Percentiles rank a stretch among this genome's conserved stretches.
These are phyloP conservation scores for Cutaneotrichosporon mucoides DNA, from an alignment of 1,284 basidiomycete species.

Conservation along the genomic window DNA sequence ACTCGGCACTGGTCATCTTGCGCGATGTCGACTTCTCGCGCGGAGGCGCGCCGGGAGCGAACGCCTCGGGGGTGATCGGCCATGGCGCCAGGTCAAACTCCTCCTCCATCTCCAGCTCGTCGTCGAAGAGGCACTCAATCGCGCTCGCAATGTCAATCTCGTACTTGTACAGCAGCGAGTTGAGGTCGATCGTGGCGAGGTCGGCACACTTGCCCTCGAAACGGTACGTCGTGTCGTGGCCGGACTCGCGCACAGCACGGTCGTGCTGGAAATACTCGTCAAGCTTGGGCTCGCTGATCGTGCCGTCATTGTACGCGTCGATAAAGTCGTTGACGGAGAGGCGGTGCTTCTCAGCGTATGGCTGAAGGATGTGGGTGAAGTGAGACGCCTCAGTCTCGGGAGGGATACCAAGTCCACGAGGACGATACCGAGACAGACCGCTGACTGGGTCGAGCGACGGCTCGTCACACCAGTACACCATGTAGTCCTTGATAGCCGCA, in stretches of 20 bases:
- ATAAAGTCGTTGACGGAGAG: slow-evolving; percentile 97
- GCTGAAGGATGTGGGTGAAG: slow-evolving; percentile 95
- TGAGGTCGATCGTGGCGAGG: slow-evolving; percentile 92
- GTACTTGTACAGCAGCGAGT: slow-evolving; percentile 80
- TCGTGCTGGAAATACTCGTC: slow-evolving; percentile 99
- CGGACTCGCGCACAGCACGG: slow-evolving; percentile 86
- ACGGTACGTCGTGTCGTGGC: slow-evolving; percentile 96
- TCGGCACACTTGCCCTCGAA: slow-evolving; percentile 92
- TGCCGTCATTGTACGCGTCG: slow-evolving; percentile 86
- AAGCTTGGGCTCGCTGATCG: slow-evolving; percentile 77
- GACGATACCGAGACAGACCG: slow-evolving; percentile 87
- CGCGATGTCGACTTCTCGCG: slow-evolving; percentile 63
- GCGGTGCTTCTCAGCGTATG: slow-evolving; percentile 86
- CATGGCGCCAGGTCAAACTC: slow-evolving; percentile 88
- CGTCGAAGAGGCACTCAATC: slow-evolving; percentile 90
- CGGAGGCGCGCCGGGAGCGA: slow-evolving; percentile 54
- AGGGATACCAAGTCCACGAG: slow-evolving; percentile 91
- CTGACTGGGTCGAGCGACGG: slow-evolving; percentile 90
- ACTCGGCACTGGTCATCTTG: slow-evolving; percentile 72
- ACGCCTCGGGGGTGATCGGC: slow-evolving; percentile 73
- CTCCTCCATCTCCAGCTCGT: slow-evolving; percentile 82
- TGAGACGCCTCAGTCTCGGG: slow-evolving; percentile 98
- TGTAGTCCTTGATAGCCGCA: slow-evolving; percentile 97
- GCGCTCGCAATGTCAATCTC: slow-evolving; percentile 90
- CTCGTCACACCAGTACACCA: slow-evolving; percentile 91